Conservation (phyloP, 2,329 filamentous ascomycete species). For the Talaromyces sp. region DNA sequence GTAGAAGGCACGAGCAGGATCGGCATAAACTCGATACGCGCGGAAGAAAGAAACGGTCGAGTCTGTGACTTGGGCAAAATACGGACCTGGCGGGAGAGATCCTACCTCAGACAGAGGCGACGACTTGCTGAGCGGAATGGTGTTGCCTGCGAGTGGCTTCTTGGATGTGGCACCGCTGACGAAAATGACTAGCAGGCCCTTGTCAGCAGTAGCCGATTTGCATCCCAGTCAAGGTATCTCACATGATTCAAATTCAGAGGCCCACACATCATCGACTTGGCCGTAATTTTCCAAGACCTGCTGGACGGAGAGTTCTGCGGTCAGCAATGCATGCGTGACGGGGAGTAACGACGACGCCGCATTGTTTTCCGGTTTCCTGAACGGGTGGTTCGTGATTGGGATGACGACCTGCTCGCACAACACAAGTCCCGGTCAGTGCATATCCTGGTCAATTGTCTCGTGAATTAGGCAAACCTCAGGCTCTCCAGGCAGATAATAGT, state of each 20-base stretch:
- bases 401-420: not conserved
- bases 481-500: not conserved
- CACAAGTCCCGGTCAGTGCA: not conserved
- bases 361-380: not conserved
- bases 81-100: not conserved
- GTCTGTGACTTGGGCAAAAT: not conserved
- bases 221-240: not conserved
- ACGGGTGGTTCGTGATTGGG: not conserved
- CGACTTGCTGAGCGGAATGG: not conserved
- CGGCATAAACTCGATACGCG: conserved; percentile 1
- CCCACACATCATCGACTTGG: not conserved
- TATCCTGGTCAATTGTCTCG: not conserved
- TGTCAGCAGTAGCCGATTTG: not conserved
- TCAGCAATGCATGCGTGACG: not conserved
- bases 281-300: not conserved
- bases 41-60: not conserved
- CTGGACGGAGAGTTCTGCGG: not conserved
- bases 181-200: not conserved
- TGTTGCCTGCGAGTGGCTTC: not conserved
- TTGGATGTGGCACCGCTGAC: not conserved
- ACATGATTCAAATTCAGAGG: not conserved
- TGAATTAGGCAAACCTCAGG: not conserved
- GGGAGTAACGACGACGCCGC: not conserved
- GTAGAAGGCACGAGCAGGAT: not conserved
- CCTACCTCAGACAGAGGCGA: not conserved